A percentile compares a stretch with the other conserved stretches of the same genome.
These are phyloP conservation scores for Omphalea diandra DNA, from an alignment of 441 rosid species.

Conservation along the genomic window DNA sequence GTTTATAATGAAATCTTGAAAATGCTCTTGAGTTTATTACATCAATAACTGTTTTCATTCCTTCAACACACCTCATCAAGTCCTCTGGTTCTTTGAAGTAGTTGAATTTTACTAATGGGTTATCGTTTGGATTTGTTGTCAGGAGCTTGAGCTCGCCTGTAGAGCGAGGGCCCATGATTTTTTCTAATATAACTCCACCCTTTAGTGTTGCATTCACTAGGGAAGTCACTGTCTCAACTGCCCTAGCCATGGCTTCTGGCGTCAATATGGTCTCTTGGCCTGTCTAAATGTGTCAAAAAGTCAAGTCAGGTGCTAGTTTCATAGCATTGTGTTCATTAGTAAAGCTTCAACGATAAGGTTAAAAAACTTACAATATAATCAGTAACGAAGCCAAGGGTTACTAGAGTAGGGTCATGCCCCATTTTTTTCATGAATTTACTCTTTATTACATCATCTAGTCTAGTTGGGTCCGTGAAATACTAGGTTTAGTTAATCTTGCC, in stretches of 20 bases:
- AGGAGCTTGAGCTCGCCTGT: constrained; percentile 62
- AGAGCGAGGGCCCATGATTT: constrained; percentile 68
- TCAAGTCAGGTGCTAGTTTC: not conserved
- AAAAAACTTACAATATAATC: too few relatives aligned
- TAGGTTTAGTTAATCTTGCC: too few relatives aligned
- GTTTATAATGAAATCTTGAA: constrained; percentile 38
- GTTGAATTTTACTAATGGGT: constrained; percentile 73
- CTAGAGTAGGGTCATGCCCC: too few relatives aligned
- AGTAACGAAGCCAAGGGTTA: too few relatives aligned
- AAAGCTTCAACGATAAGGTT: too few relatives aligned
- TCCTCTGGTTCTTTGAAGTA: constrained; percentile 74
- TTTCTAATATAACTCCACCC: constrained; percentile 77
- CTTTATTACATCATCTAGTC: too few relatives aligned
- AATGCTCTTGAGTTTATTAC: constrained; percentile 59
- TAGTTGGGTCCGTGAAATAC: too few relatives aligned
- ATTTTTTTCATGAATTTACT: too few relatives aligned
- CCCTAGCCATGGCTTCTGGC: constrained; percentile 26
- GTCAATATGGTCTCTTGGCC: constrained; percentile 22
- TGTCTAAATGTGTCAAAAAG: constrained; percentile 14
- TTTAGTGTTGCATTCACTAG: constrained; percentile 21
- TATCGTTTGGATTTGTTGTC: constrained; percentile 53
- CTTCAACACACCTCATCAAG: constrained; percentile 57
- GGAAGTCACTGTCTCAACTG: constrained; percentile 25
- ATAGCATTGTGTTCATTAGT: too few relatives aligned
- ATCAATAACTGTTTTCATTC: constrained; percentile 55